phyloP scores from a whole-genome alignment of 2,329 filamentous ascomycete genomes.

The Graphiopsis chlorocephala region DNA sequence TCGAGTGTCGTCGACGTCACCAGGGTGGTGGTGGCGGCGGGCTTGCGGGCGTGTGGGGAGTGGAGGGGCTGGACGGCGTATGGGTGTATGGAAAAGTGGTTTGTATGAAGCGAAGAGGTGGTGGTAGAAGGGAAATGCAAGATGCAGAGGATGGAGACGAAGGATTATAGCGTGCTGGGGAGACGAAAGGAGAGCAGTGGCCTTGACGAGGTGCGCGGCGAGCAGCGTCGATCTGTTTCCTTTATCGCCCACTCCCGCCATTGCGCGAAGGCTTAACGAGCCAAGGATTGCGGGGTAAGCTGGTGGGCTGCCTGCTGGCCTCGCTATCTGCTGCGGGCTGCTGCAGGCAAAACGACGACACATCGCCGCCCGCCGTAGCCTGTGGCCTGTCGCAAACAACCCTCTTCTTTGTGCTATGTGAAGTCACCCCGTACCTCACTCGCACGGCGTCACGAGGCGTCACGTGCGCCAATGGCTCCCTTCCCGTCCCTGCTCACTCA shows the following conservation, averaged over 20 bases:
- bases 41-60: background rate
- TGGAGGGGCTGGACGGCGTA: background rate
- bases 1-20: conserved; percentile 11
- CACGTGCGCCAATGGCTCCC: conserved; percentile 6
- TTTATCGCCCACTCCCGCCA: conserved; percentile 4
- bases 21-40: background rate
- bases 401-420: background rate
- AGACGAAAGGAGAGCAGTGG: conserved; percentile 1
- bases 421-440: background rate
- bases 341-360: background rate
- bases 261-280: background rate
- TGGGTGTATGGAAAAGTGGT: background rate
- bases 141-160: background rate
- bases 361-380: background rate
- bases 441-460: background rate
- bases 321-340: conserved; percentile 1
- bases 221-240: conserved; percentile 10
- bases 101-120: background rate
- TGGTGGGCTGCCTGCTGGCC: background rate
- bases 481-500: background rate
- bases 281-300: conserved; percentile 11
- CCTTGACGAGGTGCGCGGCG: background rate
- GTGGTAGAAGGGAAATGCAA: background rate
- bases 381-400: background rate
- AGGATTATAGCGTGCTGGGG: background rate